These are phyloP conservation scores for Penicillium angulare DNA, from an alignment of 495 filamentous ascomycete species.

Conservation along the genomic window DNA sequence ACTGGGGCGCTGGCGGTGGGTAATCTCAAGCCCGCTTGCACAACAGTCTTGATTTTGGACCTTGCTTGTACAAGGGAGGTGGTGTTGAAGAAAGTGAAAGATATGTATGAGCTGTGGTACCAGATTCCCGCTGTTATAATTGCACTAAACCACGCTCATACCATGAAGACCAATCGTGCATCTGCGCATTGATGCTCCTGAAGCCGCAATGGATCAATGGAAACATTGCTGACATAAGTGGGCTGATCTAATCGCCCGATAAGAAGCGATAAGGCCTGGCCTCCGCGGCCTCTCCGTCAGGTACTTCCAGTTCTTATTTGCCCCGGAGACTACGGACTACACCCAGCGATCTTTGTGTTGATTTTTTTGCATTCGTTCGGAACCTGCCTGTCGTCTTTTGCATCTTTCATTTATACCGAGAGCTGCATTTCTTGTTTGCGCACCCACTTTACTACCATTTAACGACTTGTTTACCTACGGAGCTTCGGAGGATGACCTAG, in stretches of 20 bases:
- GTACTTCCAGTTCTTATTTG: not conserved
- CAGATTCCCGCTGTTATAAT: not conserved
- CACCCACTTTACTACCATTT: not conserved
- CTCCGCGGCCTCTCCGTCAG: not conserved
- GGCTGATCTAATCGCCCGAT: constrained; percentile 16
- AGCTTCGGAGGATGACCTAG: constrained; percentile 5
- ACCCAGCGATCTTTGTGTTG: too few relatives aligned
- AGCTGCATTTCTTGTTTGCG: not conserved
- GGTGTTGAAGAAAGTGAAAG: not conserved
- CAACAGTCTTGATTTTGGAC: constrained; percentile 10
- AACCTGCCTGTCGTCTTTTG: not conserved
- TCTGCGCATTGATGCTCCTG: constrained; percentile 12
- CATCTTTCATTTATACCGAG: not conserved
- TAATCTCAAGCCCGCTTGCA: constrained; percentile 38
- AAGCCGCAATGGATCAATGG: constrained; percentile 18
- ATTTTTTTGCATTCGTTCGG: not conserved
- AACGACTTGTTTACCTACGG: not conserved
- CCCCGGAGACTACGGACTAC: not conserved
- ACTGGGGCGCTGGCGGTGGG: constrained; percentile 29
- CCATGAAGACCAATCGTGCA: not conserved
- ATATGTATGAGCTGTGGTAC: not conserved
- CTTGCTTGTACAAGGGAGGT: not conserved
- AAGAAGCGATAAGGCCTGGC: constrained; percentile 2
- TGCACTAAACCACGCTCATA: not conserved
- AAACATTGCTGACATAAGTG: constrained; percentile 17